Base-by-base conservation (phyloP, 352 stramenopile species). In the Phytophthora citricola region DNA sequence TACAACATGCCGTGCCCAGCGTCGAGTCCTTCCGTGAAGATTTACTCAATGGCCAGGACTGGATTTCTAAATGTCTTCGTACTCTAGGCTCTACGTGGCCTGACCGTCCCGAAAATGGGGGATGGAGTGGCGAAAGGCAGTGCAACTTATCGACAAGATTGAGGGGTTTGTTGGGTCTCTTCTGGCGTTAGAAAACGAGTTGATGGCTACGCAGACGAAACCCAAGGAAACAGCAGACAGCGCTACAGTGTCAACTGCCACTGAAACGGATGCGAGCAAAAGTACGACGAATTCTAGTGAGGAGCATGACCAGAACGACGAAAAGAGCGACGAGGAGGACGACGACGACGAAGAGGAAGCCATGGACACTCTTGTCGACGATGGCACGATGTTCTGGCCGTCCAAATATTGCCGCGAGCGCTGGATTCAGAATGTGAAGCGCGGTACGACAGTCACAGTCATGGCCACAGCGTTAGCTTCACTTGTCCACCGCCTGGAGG, bases 311-410 rank as follows among this genome's bases (percentile, higher is more conserved):
- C 66, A 69, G 29, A 36, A 47, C 12, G 61, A 89, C 8, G 78
- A 90, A n/a, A 89, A 85, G 53, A 85, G 72, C 43, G 83, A 92
- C 14, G 78, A 90, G 15, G 83, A 94, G 41, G 79, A 91, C 2
- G 83, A 94, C 17, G 86, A 94, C 1, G 88, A 94, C 15, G 88
- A 95, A 34, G 77, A 93, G 12, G 73, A 90, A 8, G 58, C 77
- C 4, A 69, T 85, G 14, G 87, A 93, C 27, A 59, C 60, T 17
- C 51, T 80, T 15, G 73, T 66, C 0, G 85, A 96, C n/a, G 83
- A 91, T 34, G 81, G 75, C 0, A 67, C 78, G 4, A 73, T 78
- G 26, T 51, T 96, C 17, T 96, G 88, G 88, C 88, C 88, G 17
- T 91, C 81, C 0, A 81, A 76, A 24, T 75, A 87, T 52, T 90